Conservation (phyloP, 768 basidiomycete species). For the Mycena galericulata region DNA sequence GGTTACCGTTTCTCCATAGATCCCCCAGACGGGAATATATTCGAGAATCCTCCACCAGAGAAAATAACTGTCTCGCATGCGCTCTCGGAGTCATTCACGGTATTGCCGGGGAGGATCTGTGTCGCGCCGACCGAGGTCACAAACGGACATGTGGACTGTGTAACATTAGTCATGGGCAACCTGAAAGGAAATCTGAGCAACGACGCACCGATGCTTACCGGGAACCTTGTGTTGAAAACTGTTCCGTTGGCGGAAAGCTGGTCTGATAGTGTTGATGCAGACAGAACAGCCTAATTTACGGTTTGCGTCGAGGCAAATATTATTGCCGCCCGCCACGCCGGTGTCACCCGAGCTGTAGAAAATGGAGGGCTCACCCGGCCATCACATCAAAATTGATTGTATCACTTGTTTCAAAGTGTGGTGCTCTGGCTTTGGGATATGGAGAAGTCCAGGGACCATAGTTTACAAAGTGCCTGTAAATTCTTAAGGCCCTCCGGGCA, state of each 20-base stretch:
- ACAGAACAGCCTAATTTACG: conserved; percentile 22
- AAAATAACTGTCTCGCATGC: conserved; percentile 61
- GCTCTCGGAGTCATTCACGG: conserved; percentile 56
- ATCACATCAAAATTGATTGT: too few species aligned
- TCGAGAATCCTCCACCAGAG: conserved; percentile 66
- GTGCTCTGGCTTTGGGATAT: too few species aligned
- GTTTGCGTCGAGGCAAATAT: conserved; percentile 38
- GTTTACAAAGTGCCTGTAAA: too few species aligned
- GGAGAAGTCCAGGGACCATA: too few species aligned
- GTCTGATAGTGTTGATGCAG: conserved; percentile 12
- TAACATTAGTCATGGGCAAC: too few species aligned
- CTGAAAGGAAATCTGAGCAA: background rate
- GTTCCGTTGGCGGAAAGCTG: conserved; percentile 32
- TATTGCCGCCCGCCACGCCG: conserved; percentile 51
- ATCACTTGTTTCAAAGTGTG: too few species aligned
- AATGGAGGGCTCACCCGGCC: conserved; percentile 52
- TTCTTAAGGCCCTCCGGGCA: too few species aligned
- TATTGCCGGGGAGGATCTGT: conserved; percentile 58
- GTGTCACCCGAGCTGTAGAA: conserved; percentile 52
- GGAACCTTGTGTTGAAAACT: conserved; percentile 42
- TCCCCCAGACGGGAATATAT: conserved; percentile 56
- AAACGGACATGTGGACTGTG: conserved; percentile 60
- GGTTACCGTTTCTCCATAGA: too few species aligned
- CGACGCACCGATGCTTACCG: background rate
- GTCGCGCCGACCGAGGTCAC: conserved; percentile 66